These are phyloP conservation scores for Leccinellum luteum DNA, from an alignment of 768 basidiomycete genomes.

Conservation along the genomic window DNA sequence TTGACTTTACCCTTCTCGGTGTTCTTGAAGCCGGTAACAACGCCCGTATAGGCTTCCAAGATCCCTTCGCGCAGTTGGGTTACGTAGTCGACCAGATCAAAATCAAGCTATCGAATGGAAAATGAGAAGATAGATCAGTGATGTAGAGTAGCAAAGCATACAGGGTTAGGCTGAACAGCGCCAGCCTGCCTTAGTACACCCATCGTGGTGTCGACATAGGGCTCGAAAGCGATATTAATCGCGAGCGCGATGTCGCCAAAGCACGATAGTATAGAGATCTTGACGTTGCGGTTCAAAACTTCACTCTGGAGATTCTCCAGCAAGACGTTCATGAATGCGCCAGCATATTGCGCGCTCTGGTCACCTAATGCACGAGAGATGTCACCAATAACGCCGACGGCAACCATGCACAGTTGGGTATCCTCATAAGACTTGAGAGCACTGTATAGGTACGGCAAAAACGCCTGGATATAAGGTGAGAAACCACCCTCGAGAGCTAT, in stretches of 20 bases:
- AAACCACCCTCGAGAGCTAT: constrained; percentile 76
- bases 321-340: constrained; percentile 88
- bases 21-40: constrained; percentile 87
- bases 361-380: constrained; percentile 93
- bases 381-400: constrained; percentile 94
- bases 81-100: constrained; percentile 91
- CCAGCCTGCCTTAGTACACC: constrained; percentile 89
- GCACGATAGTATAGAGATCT: constrained; percentile 93
- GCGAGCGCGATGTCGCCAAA: constrained; percentile 97
- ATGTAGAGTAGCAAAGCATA: constrained; percentile 35
- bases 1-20: constrained; percentile 63
- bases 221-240: constrained; percentile 81
- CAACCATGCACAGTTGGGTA: constrained; percentile 92
- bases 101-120: constrained; percentile 57
- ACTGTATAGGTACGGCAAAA: constrained; percentile 82
- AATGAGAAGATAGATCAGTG: neutral
- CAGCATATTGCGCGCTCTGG: constrained; percentile 76
- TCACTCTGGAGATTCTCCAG: constrained; percentile 90
- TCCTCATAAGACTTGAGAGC: constrained; percentile 94
- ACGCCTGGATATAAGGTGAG: constrained; percentile 78
- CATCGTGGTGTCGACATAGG: constrained; percentile 90
- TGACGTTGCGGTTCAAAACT: constrained; percentile 88
- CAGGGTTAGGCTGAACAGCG: constrained; percentile 81
- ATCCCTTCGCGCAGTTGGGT: constrained; percentile 89
- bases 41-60: constrained; percentile 93